Percentiles rank a stretch among this genome's conserved stretches.
Conservation (phyloP, 176 grass and related monocot genomes). For the Carex scoparia region DNA sequence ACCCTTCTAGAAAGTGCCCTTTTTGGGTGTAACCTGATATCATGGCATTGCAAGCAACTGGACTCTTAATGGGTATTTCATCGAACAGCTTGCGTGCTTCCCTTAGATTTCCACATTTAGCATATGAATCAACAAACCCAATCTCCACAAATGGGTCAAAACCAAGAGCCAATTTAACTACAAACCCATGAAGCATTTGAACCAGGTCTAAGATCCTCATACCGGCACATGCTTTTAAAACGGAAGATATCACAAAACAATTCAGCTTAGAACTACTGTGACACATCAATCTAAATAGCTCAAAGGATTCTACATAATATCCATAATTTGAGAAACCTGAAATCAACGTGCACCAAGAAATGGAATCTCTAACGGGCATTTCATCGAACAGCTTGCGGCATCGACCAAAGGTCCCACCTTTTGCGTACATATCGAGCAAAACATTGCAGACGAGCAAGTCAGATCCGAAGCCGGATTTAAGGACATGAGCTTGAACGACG, state of each 20-base stretch:
- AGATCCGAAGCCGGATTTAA: constrained; percentile 55
- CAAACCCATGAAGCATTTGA: constrained; percentile 64
- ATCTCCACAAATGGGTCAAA: constrained; percentile 75
- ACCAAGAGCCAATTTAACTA: constrained; percentile 48
- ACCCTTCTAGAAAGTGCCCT: constrained; percentile 37
- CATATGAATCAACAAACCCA: constrained; percentile 67
- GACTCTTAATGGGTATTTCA: constrained; percentile 69
- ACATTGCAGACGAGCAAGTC: constrained; percentile 66
- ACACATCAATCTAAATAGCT: constrained; percentile 43
- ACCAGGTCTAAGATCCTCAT: constrained; percentile 56
- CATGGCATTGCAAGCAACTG: constrained; percentile 81
- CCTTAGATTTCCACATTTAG: constrained; percentile 67
- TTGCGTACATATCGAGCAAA: constrained; percentile 70
- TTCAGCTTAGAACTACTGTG: constrained; percentile 48
- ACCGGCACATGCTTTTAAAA: constrained; percentile 53
- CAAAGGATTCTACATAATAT: constrained; percentile 36
- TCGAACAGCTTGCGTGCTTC: constrained; percentile 55
- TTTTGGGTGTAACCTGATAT: constrained; percentile 68
- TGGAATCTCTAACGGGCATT: constrained; percentile 65
- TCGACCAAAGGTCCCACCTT: constrained; percentile 36
- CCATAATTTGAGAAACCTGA: constrained; percentile 42
- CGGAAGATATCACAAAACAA: constrained; percentile 55
- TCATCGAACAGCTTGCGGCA: constrained; percentile 61
- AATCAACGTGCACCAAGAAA: constrained; percentile 79
- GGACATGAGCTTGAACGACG: constrained; percentile 51